Percentiles rank a stretch among this genome's conserved stretches.
Evolutionary conservation across 1,139 yeast genomes (phyloP).

Genomic region (Nakaseomyces kungkrabaensis): DNA sequence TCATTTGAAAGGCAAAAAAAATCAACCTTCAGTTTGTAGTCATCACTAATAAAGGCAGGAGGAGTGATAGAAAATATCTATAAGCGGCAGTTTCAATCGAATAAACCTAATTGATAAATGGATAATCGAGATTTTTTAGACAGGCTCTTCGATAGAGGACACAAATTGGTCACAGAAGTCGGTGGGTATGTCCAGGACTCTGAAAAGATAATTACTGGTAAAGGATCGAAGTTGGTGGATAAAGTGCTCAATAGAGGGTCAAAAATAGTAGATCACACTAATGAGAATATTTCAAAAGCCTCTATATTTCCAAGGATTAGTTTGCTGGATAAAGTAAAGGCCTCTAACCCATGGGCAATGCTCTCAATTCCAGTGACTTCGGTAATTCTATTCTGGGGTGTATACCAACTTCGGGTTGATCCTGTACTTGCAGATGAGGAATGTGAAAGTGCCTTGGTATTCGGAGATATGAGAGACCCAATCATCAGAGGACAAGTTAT

Average conservation of each 20-base stretch:
- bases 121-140: constrained; percentile 8
- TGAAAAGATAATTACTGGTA: neutral
- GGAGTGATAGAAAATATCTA: too few species aligned
- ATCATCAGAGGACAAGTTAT: constrained; percentile 28
- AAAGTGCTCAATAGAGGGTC: neutral
- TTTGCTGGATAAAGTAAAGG: neutral
- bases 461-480: constrained; percentile 30
- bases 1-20: too few species aligned
- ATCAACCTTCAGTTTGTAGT: too few species aligned
- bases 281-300: too few species aligned
- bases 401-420: constrained; percentile 7
- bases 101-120: neutral
- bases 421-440: constrained; percentile 14
- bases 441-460: constrained; percentile 19
- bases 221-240: neutral
- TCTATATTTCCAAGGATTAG: neutral
- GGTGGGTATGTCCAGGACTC: constrained; percentile 2
- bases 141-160: constrained; percentile 6
- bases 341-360: neutral
- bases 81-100: too few species aligned
- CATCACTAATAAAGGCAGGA: too few species aligned
- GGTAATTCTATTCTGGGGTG: constrained; percentile 13
- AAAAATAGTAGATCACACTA: neutral
- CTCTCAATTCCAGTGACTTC: constrained; percentile 11
- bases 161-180: constrained; percentile 2